A percentile compares a stretch with the other conserved stretches of the same genome.
phyloP scores from a whole-genome alignment of 495 filamentous ascomycete species.

The Cryomyces antarcticus region DNA sequence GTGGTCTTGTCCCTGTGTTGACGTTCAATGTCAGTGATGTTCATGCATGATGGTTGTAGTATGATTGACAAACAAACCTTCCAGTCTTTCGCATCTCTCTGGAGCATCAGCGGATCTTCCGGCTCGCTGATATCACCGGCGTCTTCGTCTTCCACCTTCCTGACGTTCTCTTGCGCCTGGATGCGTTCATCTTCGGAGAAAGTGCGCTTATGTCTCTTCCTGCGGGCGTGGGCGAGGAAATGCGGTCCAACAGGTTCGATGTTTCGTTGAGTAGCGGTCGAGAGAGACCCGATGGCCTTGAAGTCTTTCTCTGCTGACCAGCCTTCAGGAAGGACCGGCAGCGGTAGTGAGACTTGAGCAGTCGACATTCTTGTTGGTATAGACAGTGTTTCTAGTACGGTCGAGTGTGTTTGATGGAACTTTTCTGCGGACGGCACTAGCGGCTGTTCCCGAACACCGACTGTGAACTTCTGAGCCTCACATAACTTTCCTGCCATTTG shows the following conservation, averaged over 20 bases:
- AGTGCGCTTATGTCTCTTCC: conserved; percentile 86
- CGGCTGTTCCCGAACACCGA: too few species aligned
- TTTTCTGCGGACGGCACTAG: not conserved
- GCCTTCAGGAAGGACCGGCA: conserved; percentile 58
- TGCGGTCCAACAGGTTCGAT: conserved; percentile 92
- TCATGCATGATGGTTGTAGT: not conserved
- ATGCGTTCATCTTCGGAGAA: conserved; percentile 98
- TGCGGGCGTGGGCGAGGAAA: conserved; percentile 91
- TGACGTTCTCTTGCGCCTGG: conserved; percentile 80
- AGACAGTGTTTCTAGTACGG: conserved; percentile 2
- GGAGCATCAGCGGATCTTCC: conserved; percentile 77
- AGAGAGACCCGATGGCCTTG: conserved; percentile 52
- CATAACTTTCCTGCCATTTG: too few species aligned
- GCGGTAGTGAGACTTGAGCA: conserved; percentile 63
- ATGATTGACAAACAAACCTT: conserved; percentile 41
- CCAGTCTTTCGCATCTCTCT: conserved; percentile 95
- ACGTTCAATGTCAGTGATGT: conserved; percentile 11
- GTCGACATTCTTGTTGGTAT: conserved; percentile 36
- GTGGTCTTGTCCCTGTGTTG: conserved; percentile 69
- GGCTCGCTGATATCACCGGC: conserved; percentile 76
- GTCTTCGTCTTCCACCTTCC: conserved; percentile 87
- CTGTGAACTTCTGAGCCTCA: too few species aligned
- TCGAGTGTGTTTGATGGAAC: conserved; percentile 2
- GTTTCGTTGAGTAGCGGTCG: conserved; percentile 52
- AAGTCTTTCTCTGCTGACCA: conserved; percentile 87